Base-by-base conservation (phyloP, 2,329 filamentous ascomycete species). In the Botrytis pseudocinerea region DNA sequence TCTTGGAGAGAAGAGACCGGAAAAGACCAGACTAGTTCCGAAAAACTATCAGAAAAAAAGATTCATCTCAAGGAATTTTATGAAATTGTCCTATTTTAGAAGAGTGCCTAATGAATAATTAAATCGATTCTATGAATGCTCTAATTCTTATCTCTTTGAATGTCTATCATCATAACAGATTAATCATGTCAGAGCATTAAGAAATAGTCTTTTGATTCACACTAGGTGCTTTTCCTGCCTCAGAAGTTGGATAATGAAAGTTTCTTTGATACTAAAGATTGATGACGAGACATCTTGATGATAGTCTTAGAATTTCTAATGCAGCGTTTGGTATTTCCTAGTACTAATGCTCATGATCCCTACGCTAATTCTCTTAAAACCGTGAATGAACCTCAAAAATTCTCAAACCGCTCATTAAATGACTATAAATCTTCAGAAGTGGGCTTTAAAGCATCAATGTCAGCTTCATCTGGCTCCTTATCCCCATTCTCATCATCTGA, bases 101-200 rank as follows among this genome's bases (percentile, higher is more conserved):
- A 42, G 16, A n/a, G 8, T 4, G 16, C 42, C 6, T 18, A 32
- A 28, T 44, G 25, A 44, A 63, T 25, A 28, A 5, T 28, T 2
- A 1, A 20, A 28, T 32, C 3, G 7, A 44, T 32, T 32, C 4
- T 10, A 12, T 16, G 6, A 12, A 1, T 28, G 4, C 18, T 44
- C 5, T 40, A n/a, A 8, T 18, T 16, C 28, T 2, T 44, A 12
- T 28, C 25, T 28, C 22, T 16, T 2, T 18, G 8, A 32, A 20
- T 32, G 20, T 63, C n/a, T 18, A 20, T n/a, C 1, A 44, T 44
- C 10, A 8, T 7, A 16, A n/a, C 7, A 32, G 22, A 20, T 10
- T 28, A 2, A 2, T 28, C 0, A 44, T 28, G 4, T 2, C 18
- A 63, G 7, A 20, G 1, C 16, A 7, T 12, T 0, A 1, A 16